A percentile compares a stretch with the other conserved stretches of the same genome.
Conservation (phyloP, 2,329 filamentous ascomycete genomes). For the Nemania serpens region DNA sequence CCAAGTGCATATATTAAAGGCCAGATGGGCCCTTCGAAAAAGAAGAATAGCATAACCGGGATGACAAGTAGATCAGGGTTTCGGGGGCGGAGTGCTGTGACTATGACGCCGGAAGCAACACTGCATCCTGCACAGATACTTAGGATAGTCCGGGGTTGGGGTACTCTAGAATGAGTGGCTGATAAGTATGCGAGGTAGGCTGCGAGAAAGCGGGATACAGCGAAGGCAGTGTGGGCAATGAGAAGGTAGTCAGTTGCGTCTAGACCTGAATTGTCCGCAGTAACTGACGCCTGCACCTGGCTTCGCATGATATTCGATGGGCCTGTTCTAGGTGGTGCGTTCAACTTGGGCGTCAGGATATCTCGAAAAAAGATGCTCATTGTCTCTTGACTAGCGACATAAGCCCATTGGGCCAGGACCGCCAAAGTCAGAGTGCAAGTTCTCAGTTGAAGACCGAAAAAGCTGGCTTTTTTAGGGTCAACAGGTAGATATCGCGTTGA, state of each 20-base stretch:
- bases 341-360: conserved; percentile 48
- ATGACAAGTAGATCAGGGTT: conserved; percentile 57
- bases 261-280: conserved; percentile 52
- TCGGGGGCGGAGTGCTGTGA: conserved; percentile 50
- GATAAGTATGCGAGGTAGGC: conserved; percentile 65
- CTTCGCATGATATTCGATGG: conserved; percentile 24
- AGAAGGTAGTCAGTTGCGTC: conserved; percentile 69
- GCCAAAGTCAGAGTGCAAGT: conserved; percentile 69
- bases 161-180: conserved; percentile 53
- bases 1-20: conserved; percentile 81
- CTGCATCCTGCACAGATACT: conserved; percentile 64
- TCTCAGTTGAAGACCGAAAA: conserved; percentile 57
- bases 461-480: conserved; percentile 53
- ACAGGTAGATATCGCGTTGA: conserved; percentile 54
- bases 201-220: conserved; percentile 72
- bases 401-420: conserved; percentile 76
- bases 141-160: conserved; percentile 72
- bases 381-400: conserved; percentile 74
- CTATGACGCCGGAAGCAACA: conserved; percentile 58
- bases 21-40: conserved; percentile 83
- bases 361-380: conserved; percentile 63
- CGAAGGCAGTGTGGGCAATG: conserved; percentile 73
- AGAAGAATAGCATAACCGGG: conserved; percentile 73
- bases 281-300: conserved; percentile 50
- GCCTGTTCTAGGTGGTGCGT: not conserved